Evolutionary conservation across 1,139 yeast species (phyloP).

Genomic region (Kazachstania sp.): DNA sequence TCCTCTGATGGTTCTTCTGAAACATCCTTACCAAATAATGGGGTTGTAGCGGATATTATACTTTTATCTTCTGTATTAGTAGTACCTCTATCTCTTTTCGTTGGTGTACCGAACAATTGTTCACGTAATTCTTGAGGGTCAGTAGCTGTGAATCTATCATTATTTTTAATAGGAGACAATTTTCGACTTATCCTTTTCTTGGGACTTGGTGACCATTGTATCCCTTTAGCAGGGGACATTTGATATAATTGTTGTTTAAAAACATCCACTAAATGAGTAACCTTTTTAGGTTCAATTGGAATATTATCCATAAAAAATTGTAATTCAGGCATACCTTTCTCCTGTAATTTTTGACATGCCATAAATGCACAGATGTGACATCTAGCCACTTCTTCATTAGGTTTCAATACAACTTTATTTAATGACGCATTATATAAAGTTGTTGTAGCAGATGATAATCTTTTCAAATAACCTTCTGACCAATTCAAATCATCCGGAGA

Average conservation of each 20-base stretch:
- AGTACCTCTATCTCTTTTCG: conserved; percentile 5
- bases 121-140: conserved; percentile 25
- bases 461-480: conserved; percentile 41
- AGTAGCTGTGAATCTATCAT: conserved; percentile 23
- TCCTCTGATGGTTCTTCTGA: conserved; percentile 1
- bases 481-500: conserved; percentile 31
- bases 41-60: conserved; percentile 5
- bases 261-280: conserved; percentile 37
- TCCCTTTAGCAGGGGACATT: conserved; percentile 26
- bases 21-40: conserved; percentile 1
- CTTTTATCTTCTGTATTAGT: neutral
- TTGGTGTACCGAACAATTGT: conserved; percentile 26
- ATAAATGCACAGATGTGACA: conserved; percentile 58
- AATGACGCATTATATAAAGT: conserved; percentile 46
- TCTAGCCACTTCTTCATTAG: conserved; percentile 52
- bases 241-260: conserved; percentile 33
- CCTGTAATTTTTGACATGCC: conserved; percentile 45
- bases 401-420: conserved; percentile 40
- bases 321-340: conserved; percentile 33
- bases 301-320: conserved; percentile 36
- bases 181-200: conserved; percentile 14
- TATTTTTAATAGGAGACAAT: conserved; percentile 15
- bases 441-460: conserved; percentile 41
- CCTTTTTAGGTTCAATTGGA: conserved; percentile 49
- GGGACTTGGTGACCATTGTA: conserved; percentile 28